Conservation (phyloP, 192 early-diverging fungal genomes). For the Backusella tuberculispora region DNA sequence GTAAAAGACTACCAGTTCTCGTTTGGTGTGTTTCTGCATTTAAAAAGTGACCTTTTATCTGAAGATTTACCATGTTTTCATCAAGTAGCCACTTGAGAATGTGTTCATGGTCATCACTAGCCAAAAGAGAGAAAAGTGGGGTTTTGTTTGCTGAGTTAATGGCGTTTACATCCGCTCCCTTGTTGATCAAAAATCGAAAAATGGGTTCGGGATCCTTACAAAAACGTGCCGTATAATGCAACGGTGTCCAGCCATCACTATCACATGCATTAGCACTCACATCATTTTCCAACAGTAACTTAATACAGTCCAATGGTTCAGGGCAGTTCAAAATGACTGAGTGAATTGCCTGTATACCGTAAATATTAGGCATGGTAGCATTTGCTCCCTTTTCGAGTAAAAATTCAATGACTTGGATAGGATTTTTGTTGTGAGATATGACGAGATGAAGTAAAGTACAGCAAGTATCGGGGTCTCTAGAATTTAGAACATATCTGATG, state of each 20-base stretch:
- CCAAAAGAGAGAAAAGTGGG: not conserved
- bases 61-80: not conserved
- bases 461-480: not conserved
- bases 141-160: slow-evolving; percentile 6
- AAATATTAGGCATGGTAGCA: not conserved
- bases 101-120: not conserved
- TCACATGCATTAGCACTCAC: not conserved
- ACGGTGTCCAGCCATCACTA: not conserved
- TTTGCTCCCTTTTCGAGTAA: slow-evolving; percentile 5
- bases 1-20: not conserved
- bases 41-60: not conserved
- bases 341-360: slow-evolving; percentile 7
- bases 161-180: not conserved
- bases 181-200: not conserved
- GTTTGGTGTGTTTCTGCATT: not conserved
- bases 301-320: not conserved
- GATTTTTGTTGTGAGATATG: not conserved
- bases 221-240: not conserved
- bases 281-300: not conserved
- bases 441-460: slow-evolving; percentile 4
- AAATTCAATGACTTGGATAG: not conserved
- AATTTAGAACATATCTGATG: not conserved
- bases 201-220: not conserved
- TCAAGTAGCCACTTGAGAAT: not conserved
- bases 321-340: not conserved